Conservation (phyloP, 192 early-diverging fungal genomes). For the Umbelopsis sp. region DNA sequence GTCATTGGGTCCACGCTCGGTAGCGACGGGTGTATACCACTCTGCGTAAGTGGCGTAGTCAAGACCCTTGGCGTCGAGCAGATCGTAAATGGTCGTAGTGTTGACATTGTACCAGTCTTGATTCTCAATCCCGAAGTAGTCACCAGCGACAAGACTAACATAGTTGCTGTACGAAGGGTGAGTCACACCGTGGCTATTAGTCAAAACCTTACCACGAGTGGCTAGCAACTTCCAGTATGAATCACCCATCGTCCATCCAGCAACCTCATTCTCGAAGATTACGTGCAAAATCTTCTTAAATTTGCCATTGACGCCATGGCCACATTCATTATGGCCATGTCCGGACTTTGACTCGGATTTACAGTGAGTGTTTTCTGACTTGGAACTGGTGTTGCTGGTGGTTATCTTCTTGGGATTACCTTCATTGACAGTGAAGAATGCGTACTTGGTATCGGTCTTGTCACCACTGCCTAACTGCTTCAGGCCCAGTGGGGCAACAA, state of each 20-base stretch:
- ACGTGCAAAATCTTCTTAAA: conserved; percentile 15
- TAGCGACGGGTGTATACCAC: conserved; percentile 13
- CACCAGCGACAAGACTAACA: conserved; percentile 8
- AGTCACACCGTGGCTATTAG: conserved; percentile 7
- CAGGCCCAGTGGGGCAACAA: conserved; percentile 9
- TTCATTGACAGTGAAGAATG: conserved; percentile 15
- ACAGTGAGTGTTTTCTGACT: background rate
- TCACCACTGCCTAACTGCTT: conserved; percentile 11
- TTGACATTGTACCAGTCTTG: conserved; percentile 10
- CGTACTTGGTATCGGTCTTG: conserved; percentile 10
- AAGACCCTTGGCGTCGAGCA: conserved; percentile 11
- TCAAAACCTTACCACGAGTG: conserved; percentile 5
- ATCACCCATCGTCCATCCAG: conserved; percentile 3
- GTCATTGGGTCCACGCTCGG: conserved; percentile 4
- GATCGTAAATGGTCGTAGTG: conserved; percentile 7
- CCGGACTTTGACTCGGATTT: background rate
- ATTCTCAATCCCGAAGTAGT: conserved; percentile 8
- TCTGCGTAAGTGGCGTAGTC: conserved; percentile 13
- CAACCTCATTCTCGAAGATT: conserved; percentile 13
- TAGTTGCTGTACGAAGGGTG: conserved; percentile 14
- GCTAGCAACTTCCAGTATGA: conserved; percentile 7
- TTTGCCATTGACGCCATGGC: background rate
- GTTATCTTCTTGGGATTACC: background rate
- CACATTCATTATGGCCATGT: background rate
- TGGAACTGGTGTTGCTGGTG: conserved; percentile 1